Base-by-base conservation (phyloP, 2,329 filamentous ascomycete genomes). In the Alternaria hordeiaustralica region DNA sequence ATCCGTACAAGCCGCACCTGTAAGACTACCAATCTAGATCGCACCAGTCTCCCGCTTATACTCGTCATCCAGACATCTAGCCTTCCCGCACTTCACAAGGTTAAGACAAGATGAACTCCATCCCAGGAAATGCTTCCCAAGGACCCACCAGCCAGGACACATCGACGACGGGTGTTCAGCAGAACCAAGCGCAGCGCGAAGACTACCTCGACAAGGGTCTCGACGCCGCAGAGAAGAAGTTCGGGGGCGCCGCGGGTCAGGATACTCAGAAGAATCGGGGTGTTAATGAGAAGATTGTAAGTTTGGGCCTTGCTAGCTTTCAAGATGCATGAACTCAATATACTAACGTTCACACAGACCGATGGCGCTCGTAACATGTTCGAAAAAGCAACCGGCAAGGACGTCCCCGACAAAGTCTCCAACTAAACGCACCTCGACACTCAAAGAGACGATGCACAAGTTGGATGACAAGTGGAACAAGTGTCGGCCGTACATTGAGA, bases 381-480 rank as follows among this genome's bases (percentile, higher is more conserved):
- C 57, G 85, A 87, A 75, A 84, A 85, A 73, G 67, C 74, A 8
- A 86, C 85, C 62, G 86, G 83, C 55, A 83, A 82, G 69, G 67
- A 85, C 9, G 79, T 86, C 11, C 82, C 85, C 9, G 75, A 82
- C 12, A 85, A 86, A 75, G 69, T 84, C 73, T 84, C 82, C 49
- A 84, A 85, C 71, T 85, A 82, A 60, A 53, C 25, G 56, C 5
- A 23, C 28, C 13, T 43, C 21, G 49, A 51, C 21, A 9, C 53
- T 58, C n/a, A 65, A 57, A 21, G 50, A 49, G 6, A 30, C 28
- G 12, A 41, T 61, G 58, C 60, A 58, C 15, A 58, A 23, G 8
- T 21, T 67, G 11, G 51, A 62, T 12, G 33, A 63, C n/a, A 69
- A 60, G 45, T 69, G 67, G 67, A 36, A 56, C 23, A 61, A 65